Base-by-base conservation (phyloP, 108 stramenopile genomes). In the Fragilaria radians region DNA sequence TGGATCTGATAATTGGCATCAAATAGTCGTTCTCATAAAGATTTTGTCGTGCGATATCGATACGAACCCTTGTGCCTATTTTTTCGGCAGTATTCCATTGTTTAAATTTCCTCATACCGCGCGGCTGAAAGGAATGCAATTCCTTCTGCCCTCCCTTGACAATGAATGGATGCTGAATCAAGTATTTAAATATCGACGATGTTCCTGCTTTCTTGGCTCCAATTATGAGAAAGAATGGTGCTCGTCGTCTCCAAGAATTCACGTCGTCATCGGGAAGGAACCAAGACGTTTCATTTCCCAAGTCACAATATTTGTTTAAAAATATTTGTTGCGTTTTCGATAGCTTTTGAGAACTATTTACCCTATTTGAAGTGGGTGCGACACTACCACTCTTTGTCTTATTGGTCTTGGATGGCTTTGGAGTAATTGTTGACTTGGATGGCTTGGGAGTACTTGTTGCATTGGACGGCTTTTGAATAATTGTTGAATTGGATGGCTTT, bases 151-250 rank as follows among this genome's bases (percentile, higher is more conserved):
- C 23, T 3, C 25, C 28, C 19, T 9, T 9, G 7, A 51, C n/a
- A 1, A 61, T 21, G 1, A 32, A 31, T 7, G 55, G 52, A 57
- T 63, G 61, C 30, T 31, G 31, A 24, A 30, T 18, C 7, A 70
- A 46, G 27, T 45, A 62, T 4, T 23, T 29, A 1, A 45, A 48
- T 22, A 70, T 32, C n/a, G 50, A 52, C 2, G 30, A 11, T 28
- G 48, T 62, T 25, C 68, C 68, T 1, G 31, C 29, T 23, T 70
- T 48, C 23, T 70, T 57, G 54, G 61, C 56, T 5, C 68, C 68
- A 2, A 52, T 32, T 7, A 70, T 25, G 9, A 70, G 9, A 49
- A 63, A 55, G 24, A 26, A 54, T 47, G 68, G 68, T 22, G 62
- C 65, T 24, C 63, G 45, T 47, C 18, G 46, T 4, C 54, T 45